Conservation (phyloP, 805 yeast genomes). For the Candida michaelii region DNA sequence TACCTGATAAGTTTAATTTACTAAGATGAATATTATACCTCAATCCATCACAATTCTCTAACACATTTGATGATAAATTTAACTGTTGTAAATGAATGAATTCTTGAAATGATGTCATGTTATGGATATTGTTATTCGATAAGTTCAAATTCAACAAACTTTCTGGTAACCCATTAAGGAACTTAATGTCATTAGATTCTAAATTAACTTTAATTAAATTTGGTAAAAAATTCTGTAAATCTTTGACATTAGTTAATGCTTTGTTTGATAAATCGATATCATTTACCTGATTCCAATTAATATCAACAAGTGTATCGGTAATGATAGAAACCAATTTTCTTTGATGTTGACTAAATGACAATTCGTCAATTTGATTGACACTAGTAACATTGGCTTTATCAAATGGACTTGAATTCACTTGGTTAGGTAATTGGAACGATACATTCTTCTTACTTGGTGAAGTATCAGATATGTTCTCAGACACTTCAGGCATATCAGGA, state of each 20-base stretch:
- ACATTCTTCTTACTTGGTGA: slow-evolving; percentile 27
- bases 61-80: slow-evolving; percentile 37
- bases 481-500: no score
- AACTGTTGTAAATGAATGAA: slow-evolving; percentile 43
- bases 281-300: slow-evolving; percentile 40
- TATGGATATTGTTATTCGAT: slow-evolving; percentile 39
- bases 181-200: slow-evolving; percentile 42
- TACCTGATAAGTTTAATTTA: slow-evolving; percentile 36
- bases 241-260: slow-evolving; percentile 42
- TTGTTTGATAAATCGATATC: slow-evolving; percentile 35
- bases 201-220: slow-evolving; percentile 39
- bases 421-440: slow-evolving; percentile 40
- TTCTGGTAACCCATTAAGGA: slow-evolving; percentile 47
- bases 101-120: slow-evolving; percentile 40
- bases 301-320: slow-evolving; percentile 38
- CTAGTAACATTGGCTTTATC: slow-evolving; percentile 35
- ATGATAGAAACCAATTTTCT: slow-evolving; percentile 44
- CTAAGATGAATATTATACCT: slow-evolving; percentile 41
- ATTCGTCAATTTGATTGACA: slow-evolving; percentile 40
- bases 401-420: slow-evolving; percentile 15
- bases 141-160: slow-evolving; percentile 37
- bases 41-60: slow-evolving; percentile 39
- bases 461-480: not conserved
- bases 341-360: slow-evolving; percentile 50
- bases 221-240: slow-evolving; percentile 46